Conservation (phyloP, 495 filamentous ascomycete species). For the Podospora pseudoanserina region DNA sequence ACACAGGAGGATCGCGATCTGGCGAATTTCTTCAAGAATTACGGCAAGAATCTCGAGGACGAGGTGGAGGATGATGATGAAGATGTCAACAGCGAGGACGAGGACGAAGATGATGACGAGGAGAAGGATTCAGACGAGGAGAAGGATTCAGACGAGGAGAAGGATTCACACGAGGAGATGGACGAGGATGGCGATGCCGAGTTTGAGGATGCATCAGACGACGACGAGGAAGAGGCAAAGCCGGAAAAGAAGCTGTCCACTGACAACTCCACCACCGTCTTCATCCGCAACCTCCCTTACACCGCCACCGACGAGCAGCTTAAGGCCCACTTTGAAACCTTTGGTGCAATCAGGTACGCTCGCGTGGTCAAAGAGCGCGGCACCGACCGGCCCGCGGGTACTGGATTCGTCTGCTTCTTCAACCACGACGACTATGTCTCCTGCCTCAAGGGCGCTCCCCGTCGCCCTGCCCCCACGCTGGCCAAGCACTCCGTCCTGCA, state of each 20-base stretch:
- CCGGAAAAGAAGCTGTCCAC: constrained; percentile 37
- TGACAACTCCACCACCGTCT: constrained; percentile 70
- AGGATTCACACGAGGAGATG: constrained; percentile 34
- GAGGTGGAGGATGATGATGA: constrained; percentile 50
- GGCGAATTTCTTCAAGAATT: constrained; percentile 32
- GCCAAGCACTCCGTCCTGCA: constrained; percentile 77
- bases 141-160: constrained; percentile 46
- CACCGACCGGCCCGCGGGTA: constrained; percentile 82
- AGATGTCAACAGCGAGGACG: constrained; percentile 35
- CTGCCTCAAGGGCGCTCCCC: constrained; percentile 73
- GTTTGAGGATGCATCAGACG: constrained; percentile 35
- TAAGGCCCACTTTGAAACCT: constrained; percentile 75
- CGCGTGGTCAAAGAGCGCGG: constrained; percentile 80
- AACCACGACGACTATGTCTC: constrained; percentile 64
- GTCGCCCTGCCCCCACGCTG: constrained; percentile 40
- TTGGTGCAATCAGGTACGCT: constrained; percentile 82
- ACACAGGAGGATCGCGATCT: constrained; percentile 39
- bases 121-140: constrained; percentile 37
- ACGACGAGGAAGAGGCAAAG: constrained; percentile 40
- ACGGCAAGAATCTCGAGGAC: constrained; percentile 37
- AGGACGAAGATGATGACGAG: constrained; percentile 44
- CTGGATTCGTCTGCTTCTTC: constrained; percentile 92
- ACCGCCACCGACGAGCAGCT: constrained; percentile 73
- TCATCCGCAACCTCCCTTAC: constrained; percentile 94
- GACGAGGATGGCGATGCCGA: constrained; percentile 39